Percentiles rank a stretch among this genome's conserved stretches.
Evolutionary conservation across 768 basidiomycete species (phyloP).

Genomic region (Lactarius pseudohatsudake): DNA sequence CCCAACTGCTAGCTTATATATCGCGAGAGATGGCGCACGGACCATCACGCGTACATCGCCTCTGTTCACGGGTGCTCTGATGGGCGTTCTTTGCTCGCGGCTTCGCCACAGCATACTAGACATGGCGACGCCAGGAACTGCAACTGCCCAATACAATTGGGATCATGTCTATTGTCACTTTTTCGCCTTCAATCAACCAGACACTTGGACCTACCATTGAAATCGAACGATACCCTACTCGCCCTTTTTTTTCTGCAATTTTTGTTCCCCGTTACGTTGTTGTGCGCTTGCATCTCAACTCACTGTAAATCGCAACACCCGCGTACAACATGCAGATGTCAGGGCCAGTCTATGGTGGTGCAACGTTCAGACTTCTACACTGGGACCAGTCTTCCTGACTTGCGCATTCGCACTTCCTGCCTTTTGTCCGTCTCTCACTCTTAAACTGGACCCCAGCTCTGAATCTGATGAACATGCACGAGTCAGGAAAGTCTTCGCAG

Average conservation of each 20-base stretch:
- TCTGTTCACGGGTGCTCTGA: neutral
- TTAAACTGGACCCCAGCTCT: neutral
- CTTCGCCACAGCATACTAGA: neutral
- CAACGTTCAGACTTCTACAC: too few species aligned
- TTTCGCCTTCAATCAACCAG: neutral
- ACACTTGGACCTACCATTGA: too few species aligned
- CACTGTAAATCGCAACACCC: neutral
- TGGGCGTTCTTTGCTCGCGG: neutral
- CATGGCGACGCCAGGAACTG: neutral
- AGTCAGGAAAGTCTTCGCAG: neutral
- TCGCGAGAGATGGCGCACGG: neutral
- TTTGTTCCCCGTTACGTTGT: neutral
- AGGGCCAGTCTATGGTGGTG: too few species aligned
- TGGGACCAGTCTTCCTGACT: too few species aligned
- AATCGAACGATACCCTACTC: too few species aligned
- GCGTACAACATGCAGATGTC: neutral
- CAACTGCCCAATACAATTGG: too few species aligned
- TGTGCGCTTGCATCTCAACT: neutral
- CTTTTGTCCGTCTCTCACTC: neutral
- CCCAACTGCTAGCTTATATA: neutral
- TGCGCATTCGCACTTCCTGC: slow-evolving; percentile 1
- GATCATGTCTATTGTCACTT: too few species aligned
- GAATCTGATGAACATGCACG: neutral
- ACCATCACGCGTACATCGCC: neutral
- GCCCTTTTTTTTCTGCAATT: neutral